Percentiles rank a stretch among this genome's conserved stretches.
phyloP scores from a whole-genome alignment of 306 rosid genomes.

The Vigna mungo region DNA sequence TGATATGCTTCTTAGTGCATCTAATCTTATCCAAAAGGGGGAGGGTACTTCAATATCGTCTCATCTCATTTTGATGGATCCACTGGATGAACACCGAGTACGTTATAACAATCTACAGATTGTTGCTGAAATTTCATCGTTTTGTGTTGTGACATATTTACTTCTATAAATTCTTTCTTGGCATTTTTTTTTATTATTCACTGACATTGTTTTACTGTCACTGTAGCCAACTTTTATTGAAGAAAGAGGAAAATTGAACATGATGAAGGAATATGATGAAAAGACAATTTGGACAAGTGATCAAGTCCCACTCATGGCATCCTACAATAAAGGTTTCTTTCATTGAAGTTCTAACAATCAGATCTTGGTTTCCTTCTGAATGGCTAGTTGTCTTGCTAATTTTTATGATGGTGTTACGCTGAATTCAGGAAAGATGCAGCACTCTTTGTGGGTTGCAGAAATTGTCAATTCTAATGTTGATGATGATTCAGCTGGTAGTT shows the following conservation, averaged over 20 bases:
- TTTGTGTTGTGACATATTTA: slow-evolving; percentile 26
- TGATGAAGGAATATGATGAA: slow-evolving; percentile 95
- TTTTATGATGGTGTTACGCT: slow-evolving; percentile 40
- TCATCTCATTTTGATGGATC: slow-evolving; percentile 88
- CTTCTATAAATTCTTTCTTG: slow-evolving; percentile 29
- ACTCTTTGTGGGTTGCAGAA: slow-evolving; percentile 93
- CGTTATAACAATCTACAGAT: slow-evolving; percentile 33
- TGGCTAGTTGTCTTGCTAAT: slow-evolving; percentile 35
- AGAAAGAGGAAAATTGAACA: slow-evolving; percentile 85
- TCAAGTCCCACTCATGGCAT: slow-evolving; percentile 91
- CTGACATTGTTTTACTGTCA: neutral
- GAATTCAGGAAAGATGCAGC: slow-evolving; percentile 94
- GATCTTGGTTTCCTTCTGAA: slow-evolving; percentile 39
- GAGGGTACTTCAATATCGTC: slow-evolving; percentile 68
- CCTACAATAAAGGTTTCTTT: slow-evolving; percentile 82
- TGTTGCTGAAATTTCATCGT: slow-evolving; percentile 35
- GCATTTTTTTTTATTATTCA: slow-evolving; percentile 1
- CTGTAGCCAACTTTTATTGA: slow-evolving; percentile 74
- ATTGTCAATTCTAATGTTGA: slow-evolving; percentile 64
- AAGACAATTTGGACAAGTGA: slow-evolving; percentile 98
- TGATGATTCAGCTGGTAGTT: slow-evolving; percentile 57
- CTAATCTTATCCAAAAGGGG: slow-evolving; percentile 61
- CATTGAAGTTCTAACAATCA: slow-evolving; percentile 30
- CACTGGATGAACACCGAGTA: slow-evolving; percentile 82
- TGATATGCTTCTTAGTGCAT: slow-evolving; percentile 56